phyloP scores from a whole-genome alignment of 2,329 filamentous ascomycete species.

The Sclerotinia spermophila region DNA sequence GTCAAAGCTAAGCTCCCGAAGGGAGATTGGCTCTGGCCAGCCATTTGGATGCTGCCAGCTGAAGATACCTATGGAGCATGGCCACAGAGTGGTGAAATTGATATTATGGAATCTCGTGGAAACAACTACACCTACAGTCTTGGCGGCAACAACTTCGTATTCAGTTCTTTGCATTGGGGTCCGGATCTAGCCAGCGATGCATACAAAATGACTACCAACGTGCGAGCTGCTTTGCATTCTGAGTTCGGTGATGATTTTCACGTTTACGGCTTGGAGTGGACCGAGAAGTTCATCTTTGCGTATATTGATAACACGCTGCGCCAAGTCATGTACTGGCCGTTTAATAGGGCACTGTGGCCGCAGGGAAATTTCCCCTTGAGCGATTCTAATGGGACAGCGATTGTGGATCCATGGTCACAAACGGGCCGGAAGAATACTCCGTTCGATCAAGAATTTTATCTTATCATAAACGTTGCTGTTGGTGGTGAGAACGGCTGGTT shows the following conservation, averaged over 20 bases:
- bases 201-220: slow-evolving; percentile 81
- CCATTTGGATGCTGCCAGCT: slow-evolving; percentile 86
- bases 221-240: slow-evolving; percentile 69
- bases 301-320: slow-evolving; percentile 78
- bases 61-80: slow-evolving; percentile 70
- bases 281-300: slow-evolving; percentile 81
- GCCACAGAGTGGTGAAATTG: slow-evolving; percentile 79
- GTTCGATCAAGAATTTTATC: slow-evolving; percentile 73
- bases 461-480: slow-evolving; percentile 72
- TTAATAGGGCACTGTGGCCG: slow-evolving; percentile 63
- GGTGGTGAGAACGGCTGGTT: slow-evolving; percentile 84
- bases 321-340: slow-evolving; percentile 77
- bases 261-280: slow-evolving; percentile 84
- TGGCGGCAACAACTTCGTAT: slow-evolving; percentile 77
- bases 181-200: slow-evolving; percentile 68
- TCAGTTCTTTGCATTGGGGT: slow-evolving; percentile 79
- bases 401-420: slow-evolving; percentile 60
- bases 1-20: slow-evolving; percentile 71
- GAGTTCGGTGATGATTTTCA: slow-evolving; percentile 68
- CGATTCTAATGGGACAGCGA: slow-evolving; percentile 61
- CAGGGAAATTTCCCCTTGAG: slow-evolving; percentile 64
- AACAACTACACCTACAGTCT: slow-evolving; percentile 75
- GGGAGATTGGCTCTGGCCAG: slow-evolving; percentile 87
- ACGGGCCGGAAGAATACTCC: slow-evolving; percentile 62
- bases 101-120: slow-evolving; percentile 75